Evolutionary conservation across 2,329 filamentous ascomycete genomes (phyloP).

Genomic region (Paraconiothyrium sp.): DNA sequence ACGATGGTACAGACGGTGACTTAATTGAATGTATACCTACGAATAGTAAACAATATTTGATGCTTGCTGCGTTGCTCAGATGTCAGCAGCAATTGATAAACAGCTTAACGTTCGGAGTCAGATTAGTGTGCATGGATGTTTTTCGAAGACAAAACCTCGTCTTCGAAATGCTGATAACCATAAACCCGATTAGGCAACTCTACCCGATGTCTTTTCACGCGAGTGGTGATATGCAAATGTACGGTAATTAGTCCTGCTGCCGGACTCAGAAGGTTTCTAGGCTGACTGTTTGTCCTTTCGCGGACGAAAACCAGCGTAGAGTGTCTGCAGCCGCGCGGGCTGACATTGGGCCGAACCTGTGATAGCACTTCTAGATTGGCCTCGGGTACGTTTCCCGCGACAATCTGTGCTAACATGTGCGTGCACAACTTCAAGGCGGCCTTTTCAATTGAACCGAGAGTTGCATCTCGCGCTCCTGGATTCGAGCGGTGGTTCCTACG

Average conservation of each 20-base stretch:
- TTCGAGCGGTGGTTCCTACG: not conserved
- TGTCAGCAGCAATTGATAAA: too few relatives aligned
- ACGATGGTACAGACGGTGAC: not conserved
- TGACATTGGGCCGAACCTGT: not conserved
- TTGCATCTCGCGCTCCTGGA: not conserved
- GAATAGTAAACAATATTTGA: not conserved
- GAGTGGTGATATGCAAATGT: too few relatives aligned
- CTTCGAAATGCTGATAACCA: too few relatives aligned
- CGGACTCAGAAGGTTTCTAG: not conserved
- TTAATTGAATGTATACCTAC: constrained; percentile 1
- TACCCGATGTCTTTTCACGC: too few relatives aligned
- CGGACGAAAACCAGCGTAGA: not conserved
- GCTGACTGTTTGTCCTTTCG: not conserved
- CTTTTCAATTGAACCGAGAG: not conserved
- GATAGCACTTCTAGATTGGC: not conserved
- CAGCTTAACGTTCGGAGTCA: too few relatives aligned
- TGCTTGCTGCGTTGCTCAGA: not conserved
- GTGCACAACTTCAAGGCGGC: not conserved
- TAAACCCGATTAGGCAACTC: too few relatives aligned
- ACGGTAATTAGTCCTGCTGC: too few relatives aligned
- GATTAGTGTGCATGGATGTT: too few relatives aligned
- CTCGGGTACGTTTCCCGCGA: too few relatives aligned
- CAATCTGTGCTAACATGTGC: not conserved
- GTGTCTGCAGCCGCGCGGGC: not conserved
- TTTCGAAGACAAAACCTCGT: too few relatives aligned